Evolutionary conservation across 345 rosid genomes (phyloP).

Genomic region (Nasturtium officinale): DNA sequence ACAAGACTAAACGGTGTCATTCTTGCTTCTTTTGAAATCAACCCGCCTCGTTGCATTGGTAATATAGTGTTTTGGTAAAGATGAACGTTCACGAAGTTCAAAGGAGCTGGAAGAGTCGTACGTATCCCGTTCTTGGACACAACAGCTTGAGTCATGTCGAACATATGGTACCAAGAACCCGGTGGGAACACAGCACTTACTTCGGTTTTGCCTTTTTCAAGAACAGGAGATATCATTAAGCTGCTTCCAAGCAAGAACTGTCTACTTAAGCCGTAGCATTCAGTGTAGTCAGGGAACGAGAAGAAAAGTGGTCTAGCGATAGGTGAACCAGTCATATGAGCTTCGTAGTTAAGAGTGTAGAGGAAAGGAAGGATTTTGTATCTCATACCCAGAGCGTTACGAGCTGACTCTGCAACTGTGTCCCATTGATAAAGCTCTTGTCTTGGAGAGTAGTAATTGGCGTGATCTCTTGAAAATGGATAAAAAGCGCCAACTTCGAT

Average conservation of each 20-base stretch:
- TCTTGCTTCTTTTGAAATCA: conserved; percentile 80
- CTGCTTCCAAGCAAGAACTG: conserved; percentile 91
- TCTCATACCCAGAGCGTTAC: conserved; percentile 96
- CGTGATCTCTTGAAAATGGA: conserved; percentile 96
- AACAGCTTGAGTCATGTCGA: conserved; percentile 64
- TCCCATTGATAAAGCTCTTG: conserved; percentile 98
- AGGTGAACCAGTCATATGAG: conserved; percentile 78
- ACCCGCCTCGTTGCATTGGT: conserved; percentile 93
- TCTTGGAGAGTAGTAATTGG: conserved; percentile 87
- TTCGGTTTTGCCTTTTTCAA: conserved; percentile 66
- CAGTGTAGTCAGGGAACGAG: conserved; percentile 69
- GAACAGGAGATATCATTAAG: conserved; percentile 92
- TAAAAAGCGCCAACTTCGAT: conserved; percentile 94
- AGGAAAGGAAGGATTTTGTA: conserved; percentile 83
- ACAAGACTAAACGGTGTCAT: conserved; percentile 78
- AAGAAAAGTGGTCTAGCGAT: conserved; percentile 98
- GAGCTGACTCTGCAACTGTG: conserved; percentile 76
- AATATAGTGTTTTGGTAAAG: conserved; percentile 76
- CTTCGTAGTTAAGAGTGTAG: conserved; percentile 81
- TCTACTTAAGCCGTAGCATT: conserved; percentile 75
- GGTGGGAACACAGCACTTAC: conserved; percentile 88
- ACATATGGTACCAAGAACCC: conserved; percentile 88
- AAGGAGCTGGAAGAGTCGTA: conserved; percentile 71
- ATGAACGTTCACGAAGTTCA: conserved; percentile 81
- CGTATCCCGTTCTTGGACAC: conserved; percentile 56